Evolutionary conservation across 2,329 filamentous ascomycete genomes (phyloP).

Genomic region (Dothiorella sarmentorum): DNA sequence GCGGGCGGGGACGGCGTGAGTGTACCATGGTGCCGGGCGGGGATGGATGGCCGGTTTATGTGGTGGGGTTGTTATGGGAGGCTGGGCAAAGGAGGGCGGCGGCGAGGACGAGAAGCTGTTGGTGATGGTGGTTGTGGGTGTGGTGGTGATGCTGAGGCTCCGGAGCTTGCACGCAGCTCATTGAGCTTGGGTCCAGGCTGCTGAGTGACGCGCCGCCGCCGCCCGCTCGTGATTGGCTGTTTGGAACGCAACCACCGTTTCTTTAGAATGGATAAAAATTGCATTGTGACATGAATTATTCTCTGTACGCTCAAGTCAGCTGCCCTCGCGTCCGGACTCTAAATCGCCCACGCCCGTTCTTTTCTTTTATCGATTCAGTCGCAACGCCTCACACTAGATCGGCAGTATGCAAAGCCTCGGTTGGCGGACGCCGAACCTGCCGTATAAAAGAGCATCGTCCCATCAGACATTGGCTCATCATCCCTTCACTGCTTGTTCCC

Average conservation of each 20-base stretch:
- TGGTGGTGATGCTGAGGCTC: conserved; percentile 15
- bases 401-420: too few relatives aligned
- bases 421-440: too few relatives aligned
- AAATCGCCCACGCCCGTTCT: too few relatives aligned
- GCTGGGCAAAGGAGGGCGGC: neutral
- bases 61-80: neutral
- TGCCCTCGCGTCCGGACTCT: too few relatives aligned
- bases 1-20: neutral
- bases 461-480: conserved; percentile 10
- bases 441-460: neutral
- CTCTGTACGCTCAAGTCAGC: too few relatives aligned
- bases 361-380: too few relatives aligned
- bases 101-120: neutral
- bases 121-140: conserved; percentile 2
- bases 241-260: too few relatives aligned
- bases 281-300: neutral
- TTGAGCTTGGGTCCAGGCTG: conserved; percentile 11
- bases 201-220: conserved; percentile 15
- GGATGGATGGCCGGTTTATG: neutral
- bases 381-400: too few relatives aligned
- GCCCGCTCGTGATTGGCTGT: conserved; percentile 12
- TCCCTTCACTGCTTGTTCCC: conserved; percentile 19
- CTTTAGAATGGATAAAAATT: neutral
- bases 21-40: conserved; percentile 2
- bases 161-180: conserved; percentile 17